Evolutionary conservation across 2,329 filamentous ascomycete species (phyloP).

Genomic region (Colletotrichum sp.): DNA sequence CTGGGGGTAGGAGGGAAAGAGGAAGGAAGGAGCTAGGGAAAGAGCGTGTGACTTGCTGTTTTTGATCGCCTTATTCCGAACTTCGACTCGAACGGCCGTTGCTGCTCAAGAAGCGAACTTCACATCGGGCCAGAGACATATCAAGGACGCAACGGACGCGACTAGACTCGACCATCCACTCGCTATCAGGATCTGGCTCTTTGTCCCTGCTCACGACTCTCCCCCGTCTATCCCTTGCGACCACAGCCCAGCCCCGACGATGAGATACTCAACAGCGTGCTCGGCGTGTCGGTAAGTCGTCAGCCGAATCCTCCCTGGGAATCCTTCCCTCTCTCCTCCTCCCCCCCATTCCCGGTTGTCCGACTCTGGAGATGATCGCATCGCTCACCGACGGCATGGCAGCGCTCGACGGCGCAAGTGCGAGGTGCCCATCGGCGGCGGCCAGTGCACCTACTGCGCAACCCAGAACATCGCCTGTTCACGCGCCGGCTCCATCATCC

Average conservation of each 20-base stretch:
- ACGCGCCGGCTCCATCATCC: conserved; percentile 21
- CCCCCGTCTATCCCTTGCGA: background rate
- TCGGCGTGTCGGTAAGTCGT: conserved; percentile 22
- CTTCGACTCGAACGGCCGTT: background rate
- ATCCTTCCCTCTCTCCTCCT: background rate
- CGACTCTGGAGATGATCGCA: background rate
- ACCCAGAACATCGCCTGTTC: conserved; percentile 21
- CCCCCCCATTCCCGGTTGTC: background rate
- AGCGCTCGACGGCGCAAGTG: conserved; percentile 22
- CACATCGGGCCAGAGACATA: background rate
- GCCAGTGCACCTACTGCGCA: conserved; percentile 20
- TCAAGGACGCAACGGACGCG: background rate
- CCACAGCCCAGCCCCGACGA: background rate
- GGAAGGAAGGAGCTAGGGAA: background rate
- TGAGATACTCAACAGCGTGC: conserved; percentile 23
- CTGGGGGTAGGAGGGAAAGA: background rate
- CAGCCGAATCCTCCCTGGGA: background rate
- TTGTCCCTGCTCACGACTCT: background rate
- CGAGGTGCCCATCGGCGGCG: conserved; percentile 18
- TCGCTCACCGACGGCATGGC: background rate
- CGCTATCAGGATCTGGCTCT: background rate
- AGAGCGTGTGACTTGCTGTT: conserved; percentile 7
- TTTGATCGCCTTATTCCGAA: background rate
- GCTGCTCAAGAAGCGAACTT: background rate
- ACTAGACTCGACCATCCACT: background rate